Base-by-base conservation (phyloP, 1,139 yeast species). In the Zygosaccharomyces pseudobailii region DNA sequence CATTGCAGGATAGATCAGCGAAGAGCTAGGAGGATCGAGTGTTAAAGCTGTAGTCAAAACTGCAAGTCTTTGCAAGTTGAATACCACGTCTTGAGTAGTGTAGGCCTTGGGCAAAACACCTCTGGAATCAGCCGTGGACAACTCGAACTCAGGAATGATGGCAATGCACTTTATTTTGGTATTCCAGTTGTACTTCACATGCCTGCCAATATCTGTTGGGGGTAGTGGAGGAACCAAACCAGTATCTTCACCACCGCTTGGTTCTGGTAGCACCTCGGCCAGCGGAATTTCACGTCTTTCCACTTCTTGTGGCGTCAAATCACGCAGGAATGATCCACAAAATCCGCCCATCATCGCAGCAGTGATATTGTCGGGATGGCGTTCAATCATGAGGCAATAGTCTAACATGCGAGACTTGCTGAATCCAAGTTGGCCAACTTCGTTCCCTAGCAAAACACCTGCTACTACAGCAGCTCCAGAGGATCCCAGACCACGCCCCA, bases 291-390 rank as follows among this genome's bases (percentile, higher is more conserved):
- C 89, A 55, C 86, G 84, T 46, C 86, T 78, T 47, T 75, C 82
- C 51, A 78, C 74, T 54, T 90, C 96, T 40, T 79, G 76, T 4
- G 82, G 80, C 30, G 80, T 72, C 53, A 92, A 72, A 55, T 87
- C 95, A 59, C 95, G 80, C 63, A 92, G 76, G 68, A 87, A 92
- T 1, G 96, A 87, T 32, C 98, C 98, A 34, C 90, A 95, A 68
- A 92, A 92, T 4, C 98, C 97, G 49, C 98, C 98, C 80, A 90
- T 84, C 96, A 92, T 88, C 38, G 98, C 96, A 31, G 98, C 98
- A 21, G 97, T 90, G 61, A 92, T 90, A 68, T 92, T 92, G 69
- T 92, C 98, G 30, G 98, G 98, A 62, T 92, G 98, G 65, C 97
- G 82, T 71, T 92, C 98, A 59, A 92, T 90, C 90, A 92, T 87